A percentile compares a stretch with the other conserved stretches of the same genome.
Evolutionary conservation across 257 asterid genomes (phyloP).

Genomic region (Solanum chaucha): DNA sequence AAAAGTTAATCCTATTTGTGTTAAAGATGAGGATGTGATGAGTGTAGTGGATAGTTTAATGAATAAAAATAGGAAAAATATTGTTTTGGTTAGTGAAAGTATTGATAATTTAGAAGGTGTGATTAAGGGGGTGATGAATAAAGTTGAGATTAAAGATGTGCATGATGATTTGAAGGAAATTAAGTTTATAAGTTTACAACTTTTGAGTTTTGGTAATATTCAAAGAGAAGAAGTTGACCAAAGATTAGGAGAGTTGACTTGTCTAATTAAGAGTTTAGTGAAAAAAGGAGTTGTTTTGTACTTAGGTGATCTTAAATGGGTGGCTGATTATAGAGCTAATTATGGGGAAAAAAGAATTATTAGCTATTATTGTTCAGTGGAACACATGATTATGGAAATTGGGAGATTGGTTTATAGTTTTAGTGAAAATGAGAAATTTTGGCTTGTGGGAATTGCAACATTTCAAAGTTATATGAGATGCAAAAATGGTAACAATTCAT

Average conservation of each 20-base stretch:
- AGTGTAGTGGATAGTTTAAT: constrained; percentile 26
- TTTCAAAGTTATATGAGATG: constrained; percentile 64
- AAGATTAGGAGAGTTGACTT: constrained; percentile 45
- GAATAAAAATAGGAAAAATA: constrained; percentile 19
- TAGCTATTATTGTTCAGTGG: constrained; percentile 52
- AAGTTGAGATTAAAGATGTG: constrained; percentile 40
- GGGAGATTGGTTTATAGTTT: constrained; percentile 43
- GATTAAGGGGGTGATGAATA: constrained; percentile 42
- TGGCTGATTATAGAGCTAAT: constrained; percentile 42
- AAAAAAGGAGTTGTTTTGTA: constrained; percentile 67
- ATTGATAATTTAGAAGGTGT: constrained; percentile 30
- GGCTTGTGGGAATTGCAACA: constrained; percentile 78
- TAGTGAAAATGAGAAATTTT: constrained; percentile 41
- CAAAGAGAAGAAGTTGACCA: constrained; percentile 50
- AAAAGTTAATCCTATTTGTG: not conserved
- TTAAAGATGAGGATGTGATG: constrained; percentile 37
- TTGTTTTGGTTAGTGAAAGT: constrained; percentile 59
- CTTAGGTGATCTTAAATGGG: constrained; percentile 79
- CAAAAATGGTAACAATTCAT: constrained; percentile 48
- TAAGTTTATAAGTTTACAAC: constrained; percentile 47
- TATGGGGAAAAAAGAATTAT: constrained; percentile 21
- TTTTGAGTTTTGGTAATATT: constrained; percentile 40
- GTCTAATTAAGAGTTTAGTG: constrained; percentile 39
- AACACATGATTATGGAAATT: constrained; percentile 72
- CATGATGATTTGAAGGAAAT: constrained; percentile 39